Evolutionary conservation across 495 filamentous ascomycete genomes (phyloP).

Genomic region (Aspergillus coremiiformis): DNA sequence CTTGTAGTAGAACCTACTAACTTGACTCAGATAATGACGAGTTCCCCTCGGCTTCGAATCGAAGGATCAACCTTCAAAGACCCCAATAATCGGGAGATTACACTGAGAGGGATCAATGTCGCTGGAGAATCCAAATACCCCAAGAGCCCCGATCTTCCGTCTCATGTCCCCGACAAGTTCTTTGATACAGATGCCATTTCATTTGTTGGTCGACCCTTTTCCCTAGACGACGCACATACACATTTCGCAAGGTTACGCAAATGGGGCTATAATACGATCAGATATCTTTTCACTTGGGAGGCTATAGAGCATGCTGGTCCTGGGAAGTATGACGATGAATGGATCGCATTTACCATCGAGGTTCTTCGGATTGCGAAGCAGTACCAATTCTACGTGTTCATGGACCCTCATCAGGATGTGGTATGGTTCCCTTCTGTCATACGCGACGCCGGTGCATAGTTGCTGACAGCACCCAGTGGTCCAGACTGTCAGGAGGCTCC

Average conservation of each 20-base stretch:
- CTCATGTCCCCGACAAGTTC: slow-evolving; percentile 70
- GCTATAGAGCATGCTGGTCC: slow-evolving; percentile 93
- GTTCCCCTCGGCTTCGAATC: slow-evolving; percentile 54
- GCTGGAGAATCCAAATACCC: slow-evolving; percentile 67
- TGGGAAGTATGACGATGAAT: slow-evolving; percentile 91
- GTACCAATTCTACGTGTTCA: slow-evolving; percentile 92
- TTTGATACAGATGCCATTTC: slow-evolving; percentile 90
- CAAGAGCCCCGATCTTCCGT: slow-evolving; percentile 68
- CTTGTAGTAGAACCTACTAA: too few relatives aligned
- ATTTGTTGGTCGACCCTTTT: slow-evolving; percentile 80
- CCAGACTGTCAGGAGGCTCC: slow-evolving; percentile 84
- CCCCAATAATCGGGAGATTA: slow-evolving; percentile 57
- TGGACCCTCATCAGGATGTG: slow-evolving; percentile 97
- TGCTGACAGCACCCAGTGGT: slow-evolving; percentile 59
- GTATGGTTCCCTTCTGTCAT: slow-evolving; percentile 39
- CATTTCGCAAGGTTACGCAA: slow-evolving; percentile 83
- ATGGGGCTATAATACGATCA: slow-evolving; percentile 90
- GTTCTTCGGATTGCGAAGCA: slow-evolving; percentile 75
- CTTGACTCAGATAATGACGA: slow-evolving; percentile 24
- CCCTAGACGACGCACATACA: slow-evolving; percentile 68
- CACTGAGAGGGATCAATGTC: slow-evolving; percentile 61
- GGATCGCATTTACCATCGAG: slow-evolving; percentile 82
- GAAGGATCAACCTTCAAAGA: slow-evolving; percentile 78
- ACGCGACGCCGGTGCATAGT: neutral
- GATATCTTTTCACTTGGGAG: slow-evolving; percentile 98